These are phyloP conservation scores for Leptomonas pyrrhocoris DNA, from an alignment of 208 protist species.

Conservation along the genomic window DNA sequence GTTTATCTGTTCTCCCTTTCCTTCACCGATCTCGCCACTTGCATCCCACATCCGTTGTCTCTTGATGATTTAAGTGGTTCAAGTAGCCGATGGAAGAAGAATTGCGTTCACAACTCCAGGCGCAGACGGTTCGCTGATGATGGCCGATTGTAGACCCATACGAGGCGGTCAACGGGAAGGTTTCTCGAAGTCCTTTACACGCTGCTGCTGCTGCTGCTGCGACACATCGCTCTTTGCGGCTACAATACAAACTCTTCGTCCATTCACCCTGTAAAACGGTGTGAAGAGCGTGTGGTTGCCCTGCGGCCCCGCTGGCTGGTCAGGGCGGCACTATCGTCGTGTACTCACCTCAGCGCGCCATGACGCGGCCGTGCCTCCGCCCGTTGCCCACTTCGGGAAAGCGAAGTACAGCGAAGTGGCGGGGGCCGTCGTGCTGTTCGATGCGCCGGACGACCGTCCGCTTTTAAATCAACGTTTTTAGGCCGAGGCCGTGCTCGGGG, in stretches of 20 bases:
- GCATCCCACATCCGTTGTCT: no score
- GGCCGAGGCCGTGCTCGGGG: constrained; percentile 6
- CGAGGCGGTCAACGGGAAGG: no score
- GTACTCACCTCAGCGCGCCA: neutral
- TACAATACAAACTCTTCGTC: neutral
- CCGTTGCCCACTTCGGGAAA: neutral
- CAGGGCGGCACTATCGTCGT: neutral
- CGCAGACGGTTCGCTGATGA: no score
- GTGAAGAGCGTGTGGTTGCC: constrained; percentile 1
- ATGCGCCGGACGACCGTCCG: neutral
- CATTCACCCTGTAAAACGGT: neutral
- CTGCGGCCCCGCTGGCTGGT: neutral
- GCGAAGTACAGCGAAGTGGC: neutral
- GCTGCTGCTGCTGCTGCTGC: no score
- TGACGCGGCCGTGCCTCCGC: neutral
- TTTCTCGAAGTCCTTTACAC: no score
- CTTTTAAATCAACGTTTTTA: constrained; percentile 10
- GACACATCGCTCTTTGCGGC: no score
- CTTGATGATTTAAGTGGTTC: no score
- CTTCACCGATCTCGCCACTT: no score
- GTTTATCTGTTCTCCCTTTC: no score
- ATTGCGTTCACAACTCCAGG: no score
- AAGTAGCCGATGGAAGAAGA: no score
- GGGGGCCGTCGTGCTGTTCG: neutral
- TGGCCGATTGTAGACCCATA: no score